Percentiles rank a stretch among this genome's conserved stretches.
Conservation (phyloP, 306 rosid genomes). For the Luffa acutangula region DNA sequence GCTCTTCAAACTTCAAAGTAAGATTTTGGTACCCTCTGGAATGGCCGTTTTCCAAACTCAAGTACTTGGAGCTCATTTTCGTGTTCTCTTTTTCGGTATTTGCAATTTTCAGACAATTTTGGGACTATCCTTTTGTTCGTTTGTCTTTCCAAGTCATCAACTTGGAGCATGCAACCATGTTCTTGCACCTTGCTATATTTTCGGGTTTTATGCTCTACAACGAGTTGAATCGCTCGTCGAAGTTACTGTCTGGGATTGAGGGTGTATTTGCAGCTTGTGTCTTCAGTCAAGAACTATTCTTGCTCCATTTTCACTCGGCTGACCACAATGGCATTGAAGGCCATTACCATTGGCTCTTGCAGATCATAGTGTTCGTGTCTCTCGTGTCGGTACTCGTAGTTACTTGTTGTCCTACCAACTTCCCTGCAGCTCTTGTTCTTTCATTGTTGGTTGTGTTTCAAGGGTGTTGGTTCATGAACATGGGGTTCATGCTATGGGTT, state of each 20-base stretch:
- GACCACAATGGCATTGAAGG: conserved; percentile 92
- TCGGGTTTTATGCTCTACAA: conserved; percentile 56
- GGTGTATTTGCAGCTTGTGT: conserved; percentile 65
- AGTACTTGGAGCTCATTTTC: conserved; percentile 68
- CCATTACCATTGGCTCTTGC: conserved; percentile 79
- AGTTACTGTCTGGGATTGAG: conserved; percentile 44
- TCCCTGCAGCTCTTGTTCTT: conserved; percentile 64
- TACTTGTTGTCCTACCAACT: conserved; percentile 49
- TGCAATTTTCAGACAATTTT: conserved; percentile 47
- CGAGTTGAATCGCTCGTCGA: conserved; percentile 45
- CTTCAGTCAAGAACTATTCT: conserved; percentile 72
- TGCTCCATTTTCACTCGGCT: conserved; percentile 84
- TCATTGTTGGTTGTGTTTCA: conserved; percentile 63
- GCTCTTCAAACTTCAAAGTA: conserved; percentile 47
- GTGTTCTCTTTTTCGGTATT: conserved; percentile 50
- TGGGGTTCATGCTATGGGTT: conserved; percentile 73
- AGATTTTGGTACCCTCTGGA: conserved; percentile 59
- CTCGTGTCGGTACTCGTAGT: conserved; percentile 40
- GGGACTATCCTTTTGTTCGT: conserved; percentile 53
- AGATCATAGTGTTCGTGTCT: conserved; percentile 60
- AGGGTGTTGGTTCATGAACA: conserved; percentile 89
- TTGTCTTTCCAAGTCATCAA: conserved; percentile 50
- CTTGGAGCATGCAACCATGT: conserved; percentile 91
- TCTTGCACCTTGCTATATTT: conserved; percentile 71
- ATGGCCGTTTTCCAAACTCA: conserved; percentile 30